Conservation (phyloP, 805 yeast species). For the Saccharomycopsis guyanensis region DNA sequence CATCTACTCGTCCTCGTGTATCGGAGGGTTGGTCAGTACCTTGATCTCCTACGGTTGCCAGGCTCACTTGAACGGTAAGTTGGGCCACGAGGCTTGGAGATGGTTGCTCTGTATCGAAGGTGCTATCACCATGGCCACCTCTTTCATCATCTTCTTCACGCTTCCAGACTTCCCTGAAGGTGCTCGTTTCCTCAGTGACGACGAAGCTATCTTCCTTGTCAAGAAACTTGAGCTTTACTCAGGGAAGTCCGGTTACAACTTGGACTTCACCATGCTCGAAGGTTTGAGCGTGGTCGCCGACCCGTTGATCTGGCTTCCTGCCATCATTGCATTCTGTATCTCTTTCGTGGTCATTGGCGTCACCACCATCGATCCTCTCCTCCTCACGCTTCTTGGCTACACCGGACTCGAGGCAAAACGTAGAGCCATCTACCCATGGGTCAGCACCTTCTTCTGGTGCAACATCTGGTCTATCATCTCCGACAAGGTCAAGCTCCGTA, state of each 20-base stretch:
- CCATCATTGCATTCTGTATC: constrained; percentile 53
- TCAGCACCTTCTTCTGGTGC: constrained; percentile 28
- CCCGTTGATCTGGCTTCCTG: constrained; percentile 46
- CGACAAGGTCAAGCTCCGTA: constrained; percentile 35
- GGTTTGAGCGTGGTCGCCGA: constrained; percentile 27
- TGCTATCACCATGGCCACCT: constrained; percentile 39
- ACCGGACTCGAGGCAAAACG: constrained; percentile 41
- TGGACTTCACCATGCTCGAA: constrained; percentile 35
- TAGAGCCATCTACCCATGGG: constrained; percentile 61
- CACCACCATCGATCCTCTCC: constrained; percentile 63
- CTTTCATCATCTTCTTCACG: constrained; percentile 26
- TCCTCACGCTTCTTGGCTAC: constrained; percentile 54
- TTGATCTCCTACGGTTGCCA: constrained; percentile 21
- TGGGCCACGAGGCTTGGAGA: constrained; percentile 40
- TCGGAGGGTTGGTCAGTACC: constrained; percentile 64
- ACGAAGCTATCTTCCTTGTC: constrained; percentile 42
- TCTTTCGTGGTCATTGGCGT: constrained; percentile 65
- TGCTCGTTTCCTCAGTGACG: constrained; percentile 34
- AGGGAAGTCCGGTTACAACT: constrained; percentile 41
- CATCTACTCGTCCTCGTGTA: constrained; percentile 59
- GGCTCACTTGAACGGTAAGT: constrained; percentile 31
- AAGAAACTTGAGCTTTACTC: constrained; percentile 46
- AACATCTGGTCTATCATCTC: constrained; percentile 45
- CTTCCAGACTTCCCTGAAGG: constrained; percentile 34
- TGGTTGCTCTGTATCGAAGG: constrained; percentile 37